These are phyloP conservation scores for Lanmaoa rubissima DNA, from an alignment of 768 basidiomycete genomes.

Conservation along the genomic window DNA sequence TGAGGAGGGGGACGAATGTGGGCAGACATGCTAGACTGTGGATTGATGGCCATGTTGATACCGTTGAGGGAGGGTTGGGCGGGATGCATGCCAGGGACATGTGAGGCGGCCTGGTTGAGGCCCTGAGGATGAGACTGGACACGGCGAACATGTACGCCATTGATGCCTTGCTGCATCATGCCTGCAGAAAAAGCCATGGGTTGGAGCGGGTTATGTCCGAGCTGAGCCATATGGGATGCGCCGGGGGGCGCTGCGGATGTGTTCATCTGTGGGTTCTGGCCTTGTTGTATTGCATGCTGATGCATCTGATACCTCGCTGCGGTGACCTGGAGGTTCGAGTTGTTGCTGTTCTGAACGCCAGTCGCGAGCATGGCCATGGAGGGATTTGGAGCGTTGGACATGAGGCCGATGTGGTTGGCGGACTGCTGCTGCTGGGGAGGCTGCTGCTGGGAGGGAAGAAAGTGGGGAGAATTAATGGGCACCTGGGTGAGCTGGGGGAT, in stretches of 20 bases:
- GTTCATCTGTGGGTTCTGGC: constrained; percentile 36
- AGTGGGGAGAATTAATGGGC: constrained; percentile 37
- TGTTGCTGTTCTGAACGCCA: constrained; percentile 27
- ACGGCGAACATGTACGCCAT: constrained; percentile 45
- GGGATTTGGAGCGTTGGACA: constrained; percentile 34
- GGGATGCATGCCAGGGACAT: constrained; percentile 36
- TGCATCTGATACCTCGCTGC: constrained; percentile 33
- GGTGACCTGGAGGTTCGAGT: constrained; percentile 22
- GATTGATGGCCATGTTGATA: constrained; percentile 46
- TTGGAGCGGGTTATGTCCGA: constrained; percentile 39
- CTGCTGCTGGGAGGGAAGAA: constrained; percentile 39
- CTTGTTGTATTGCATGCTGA: constrained; percentile 38
- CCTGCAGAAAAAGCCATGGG: constrained; percentile 41
- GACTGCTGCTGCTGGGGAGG: constrained; percentile 35
- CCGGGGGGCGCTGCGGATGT: constrained; percentile 27
- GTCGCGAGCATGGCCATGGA: constrained; percentile 40
- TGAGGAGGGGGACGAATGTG: constrained; percentile 38
- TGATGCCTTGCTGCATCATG: constrained; percentile 41
- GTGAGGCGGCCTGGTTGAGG: constrained; percentile 39
- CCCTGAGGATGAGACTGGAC: constrained; percentile 56
- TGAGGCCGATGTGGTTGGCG: constrained; percentile 36
- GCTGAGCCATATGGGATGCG: constrained; percentile 29
- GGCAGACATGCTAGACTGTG: constrained; percentile 40
- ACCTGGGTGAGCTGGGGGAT: constrained; percentile 39
- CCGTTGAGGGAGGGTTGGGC: constrained; percentile 35